Evolutionary conservation across 139 green algal genomes (phyloP).

Genomic region (Volvox africanus): DNA sequence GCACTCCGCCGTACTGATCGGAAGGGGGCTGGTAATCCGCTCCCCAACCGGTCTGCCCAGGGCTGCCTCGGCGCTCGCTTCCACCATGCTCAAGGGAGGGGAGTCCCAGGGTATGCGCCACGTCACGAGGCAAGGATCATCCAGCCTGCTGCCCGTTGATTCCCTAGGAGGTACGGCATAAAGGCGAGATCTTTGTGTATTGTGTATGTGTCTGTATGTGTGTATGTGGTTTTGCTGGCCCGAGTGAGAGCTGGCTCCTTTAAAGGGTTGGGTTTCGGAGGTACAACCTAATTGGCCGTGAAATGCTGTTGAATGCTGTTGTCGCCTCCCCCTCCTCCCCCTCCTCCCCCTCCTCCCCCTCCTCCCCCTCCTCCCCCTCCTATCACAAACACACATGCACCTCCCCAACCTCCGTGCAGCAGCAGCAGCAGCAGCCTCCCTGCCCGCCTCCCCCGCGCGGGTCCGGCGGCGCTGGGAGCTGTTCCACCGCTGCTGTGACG

Average conservation of each 20-base stretch:
- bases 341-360: background rate
- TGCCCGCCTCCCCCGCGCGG: background rate
- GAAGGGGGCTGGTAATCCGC: no score
- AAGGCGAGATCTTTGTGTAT: no score
- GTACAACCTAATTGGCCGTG: no score
- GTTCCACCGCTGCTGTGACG: background rate
- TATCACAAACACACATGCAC: background rate
- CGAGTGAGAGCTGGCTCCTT: no score
- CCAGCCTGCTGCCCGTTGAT: constrained; percentile 12
- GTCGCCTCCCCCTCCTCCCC: no score
- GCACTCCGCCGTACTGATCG: no score
- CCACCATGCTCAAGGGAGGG: constrained; percentile 22
- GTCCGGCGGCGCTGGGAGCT: constrained; percentile 9
- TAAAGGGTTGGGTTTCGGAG: no score
- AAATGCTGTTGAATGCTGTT: no score
- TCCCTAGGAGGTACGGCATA: background rate
- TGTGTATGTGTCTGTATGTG: no score
- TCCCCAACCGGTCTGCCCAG: no score
- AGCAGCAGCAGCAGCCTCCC: background rate
- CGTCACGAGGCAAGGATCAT: background rate
- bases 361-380: background rate
- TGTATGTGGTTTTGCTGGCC: no score
- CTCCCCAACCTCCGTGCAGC: background rate
- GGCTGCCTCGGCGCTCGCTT: constrained; percentile 1
- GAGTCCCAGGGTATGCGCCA: background rate